These are phyloP conservation scores for Cyberlindnera mycetangii DNA, from an alignment of 805 yeast genomes.

Conservation along the genomic window DNA sequence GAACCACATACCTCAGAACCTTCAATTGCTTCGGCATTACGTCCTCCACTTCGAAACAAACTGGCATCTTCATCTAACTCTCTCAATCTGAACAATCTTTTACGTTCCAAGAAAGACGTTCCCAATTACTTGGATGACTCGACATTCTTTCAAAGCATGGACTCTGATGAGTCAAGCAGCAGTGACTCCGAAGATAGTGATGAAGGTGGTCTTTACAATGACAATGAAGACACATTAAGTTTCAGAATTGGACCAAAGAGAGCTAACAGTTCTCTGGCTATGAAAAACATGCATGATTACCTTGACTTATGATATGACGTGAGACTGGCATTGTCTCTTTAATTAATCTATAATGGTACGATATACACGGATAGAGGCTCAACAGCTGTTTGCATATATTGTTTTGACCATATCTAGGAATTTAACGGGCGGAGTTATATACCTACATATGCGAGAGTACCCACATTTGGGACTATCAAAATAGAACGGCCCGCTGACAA, in stretches of 20 bases:
- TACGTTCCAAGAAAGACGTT: conserved; percentile 24
- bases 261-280: conserved; percentile 19
- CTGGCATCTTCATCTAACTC: conserved; percentile 22
- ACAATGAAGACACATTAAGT: conserved; percentile 23
- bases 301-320: conserved; percentile 18
- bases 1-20: neutral
- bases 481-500: too few relatives aligned
- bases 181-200: conserved; percentile 17
- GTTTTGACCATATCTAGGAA: too few relatives aligned
- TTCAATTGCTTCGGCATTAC: conserved; percentile 5
- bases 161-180: conserved; percentile 18
- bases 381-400: too few relatives aligned
- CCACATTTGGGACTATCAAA: too few relatives aligned
- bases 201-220: conserved; percentile 23
- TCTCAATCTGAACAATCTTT: conserved; percentile 22
- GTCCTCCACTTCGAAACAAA: conserved; percentile 15
- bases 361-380: too few relatives aligned
- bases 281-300: conserved; percentile 25
- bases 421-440: too few relatives aligned
- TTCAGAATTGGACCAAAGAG: conserved; percentile 25
- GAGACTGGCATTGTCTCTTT: neutral
- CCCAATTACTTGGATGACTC: conserved; percentile 27
- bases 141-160: conserved; percentile 25
- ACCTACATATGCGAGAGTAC: too few relatives aligned
- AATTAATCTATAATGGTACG: neutral